A percentile compares a stretch with the other conserved stretches of the same genome.
These are phyloP conservation scores for Adansonia rubrostipa DNA, from an alignment of 441 rosid species.

Conservation along the genomic window DNA sequence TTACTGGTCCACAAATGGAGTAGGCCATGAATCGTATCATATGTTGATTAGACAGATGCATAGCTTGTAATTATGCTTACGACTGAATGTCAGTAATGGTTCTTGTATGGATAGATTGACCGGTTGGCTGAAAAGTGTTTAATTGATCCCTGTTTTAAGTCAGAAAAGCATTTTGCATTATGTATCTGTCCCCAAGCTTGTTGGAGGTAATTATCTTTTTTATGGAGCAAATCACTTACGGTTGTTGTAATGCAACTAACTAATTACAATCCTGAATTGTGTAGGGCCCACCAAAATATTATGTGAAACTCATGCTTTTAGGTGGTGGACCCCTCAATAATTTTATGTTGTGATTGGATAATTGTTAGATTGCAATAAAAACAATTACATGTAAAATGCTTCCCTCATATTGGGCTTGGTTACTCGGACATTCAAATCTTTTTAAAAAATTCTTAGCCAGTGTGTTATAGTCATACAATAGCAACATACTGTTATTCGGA, in stretches of 20 bases:
- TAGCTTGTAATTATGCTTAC: conserved; percentile 47
- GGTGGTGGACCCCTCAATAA: too few relatives aligned
- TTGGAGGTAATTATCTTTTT: conserved; percentile 1
- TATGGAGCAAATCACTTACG: neutral
- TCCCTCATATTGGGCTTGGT: neutral
- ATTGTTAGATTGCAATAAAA: too few relatives aligned
- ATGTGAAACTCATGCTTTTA: too few relatives aligned
- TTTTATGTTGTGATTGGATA: too few relatives aligned
- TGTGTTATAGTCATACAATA: conserved; percentile 9
- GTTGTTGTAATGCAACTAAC: too few relatives aligned
- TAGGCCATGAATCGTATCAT: conserved; percentile 86
- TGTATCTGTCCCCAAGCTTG: neutral
- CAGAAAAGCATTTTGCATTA: conserved; percentile 18
- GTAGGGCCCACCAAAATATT: too few relatives aligned
- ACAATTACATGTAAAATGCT: too few relatives aligned
- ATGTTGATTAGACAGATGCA: conserved; percentile 86
- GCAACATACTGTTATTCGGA: conserved; percentile 3
- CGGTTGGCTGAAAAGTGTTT: neutral
- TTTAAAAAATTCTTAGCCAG: neutral
- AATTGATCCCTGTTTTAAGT: conserved; percentile 9
- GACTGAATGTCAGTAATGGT: conserved; percentile 16
- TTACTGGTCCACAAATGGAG: conserved; percentile 74
- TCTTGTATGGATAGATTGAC: conserved; percentile 8
- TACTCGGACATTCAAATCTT: conserved; percentile 6
- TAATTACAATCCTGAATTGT: too few relatives aligned